Conservation (phyloP, 305 asterid species). For the Solanum hybrid region DNA sequence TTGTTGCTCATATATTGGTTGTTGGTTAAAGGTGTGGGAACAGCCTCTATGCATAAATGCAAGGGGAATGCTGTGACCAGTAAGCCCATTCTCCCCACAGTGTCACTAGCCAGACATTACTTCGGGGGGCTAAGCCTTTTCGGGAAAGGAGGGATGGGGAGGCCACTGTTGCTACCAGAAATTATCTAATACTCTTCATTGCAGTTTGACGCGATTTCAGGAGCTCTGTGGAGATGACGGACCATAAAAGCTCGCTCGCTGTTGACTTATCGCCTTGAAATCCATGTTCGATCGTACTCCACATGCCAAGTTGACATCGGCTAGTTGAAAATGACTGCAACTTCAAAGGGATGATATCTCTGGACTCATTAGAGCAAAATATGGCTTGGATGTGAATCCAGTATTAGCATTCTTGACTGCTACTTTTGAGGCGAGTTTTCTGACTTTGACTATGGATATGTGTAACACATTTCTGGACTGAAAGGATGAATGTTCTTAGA, state of each 20-base stretch:
- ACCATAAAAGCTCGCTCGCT: background rate
- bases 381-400: background rate
- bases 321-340: background rate
- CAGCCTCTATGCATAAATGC: background rate
- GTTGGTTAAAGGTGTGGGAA: background rate
- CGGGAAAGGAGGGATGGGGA: background rate
- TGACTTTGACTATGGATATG: background rate
- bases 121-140: background rate
- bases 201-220: constrained; percentile 4
- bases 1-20: background rate
- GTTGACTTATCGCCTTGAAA: background rate
- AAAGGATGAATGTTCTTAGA: background rate
- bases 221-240: background rate
- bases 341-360: background rate
- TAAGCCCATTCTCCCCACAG: background rate
- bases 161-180: background rate
- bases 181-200: background rate
- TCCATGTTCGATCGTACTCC: background rate
- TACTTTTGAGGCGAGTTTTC: background rate
- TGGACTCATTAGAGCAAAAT: background rate
- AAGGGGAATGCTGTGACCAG: background rate
- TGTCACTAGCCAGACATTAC: background rate
- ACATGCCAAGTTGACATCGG: background rate
- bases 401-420: background rate
- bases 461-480: background rate